A percentile compares a stretch with the other conserved stretches of the same genome.
Evolutionary conservation across 768 basidiomycete genomes (phyloP).

Genomic region (Kwoniella mangroviensis): DNA sequence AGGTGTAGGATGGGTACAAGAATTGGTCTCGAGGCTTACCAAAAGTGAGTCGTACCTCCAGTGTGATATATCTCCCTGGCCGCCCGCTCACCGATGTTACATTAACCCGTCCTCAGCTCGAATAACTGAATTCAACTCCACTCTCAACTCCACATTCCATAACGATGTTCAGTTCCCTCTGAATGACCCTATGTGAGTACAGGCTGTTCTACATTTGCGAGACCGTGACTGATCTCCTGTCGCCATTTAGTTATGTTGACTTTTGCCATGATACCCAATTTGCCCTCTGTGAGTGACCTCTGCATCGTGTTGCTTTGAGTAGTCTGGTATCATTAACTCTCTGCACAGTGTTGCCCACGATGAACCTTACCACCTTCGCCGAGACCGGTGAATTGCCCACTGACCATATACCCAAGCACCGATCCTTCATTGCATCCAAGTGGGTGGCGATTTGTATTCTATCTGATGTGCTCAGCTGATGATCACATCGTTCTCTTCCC

Average conservation of each 20-base stretch:
- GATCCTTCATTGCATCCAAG: conserved; percentile 73
- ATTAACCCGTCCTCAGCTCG: conserved; percentile 35
- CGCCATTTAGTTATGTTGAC: conserved; percentile 58
- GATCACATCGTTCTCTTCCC: neutral
- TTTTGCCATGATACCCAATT: conserved; percentile 58
- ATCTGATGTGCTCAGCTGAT: neutral
- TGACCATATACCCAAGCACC: conserved; percentile 56
- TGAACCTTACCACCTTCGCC: conserved; percentile 58
- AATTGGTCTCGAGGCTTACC: conserved; percentile 54
- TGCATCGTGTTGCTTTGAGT: neutral
- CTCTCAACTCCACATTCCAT: conserved; percentile 81
- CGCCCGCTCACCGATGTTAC: no score
- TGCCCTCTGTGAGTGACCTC: conserved; percentile 30
- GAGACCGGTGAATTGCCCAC: conserved; percentile 51
- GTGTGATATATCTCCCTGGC: no score
- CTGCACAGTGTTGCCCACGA: conserved; percentile 51
- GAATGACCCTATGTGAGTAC: conserved; percentile 47
- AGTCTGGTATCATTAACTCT: neutral
- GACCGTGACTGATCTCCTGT: neutral
- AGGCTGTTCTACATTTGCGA: neutral
- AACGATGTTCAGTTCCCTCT: conserved; percentile 61
- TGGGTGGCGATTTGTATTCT: conserved; percentile 18
- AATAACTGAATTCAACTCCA: conserved; percentile 65
- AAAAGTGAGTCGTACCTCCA: conserved; percentile 32
- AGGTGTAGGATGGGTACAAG: conserved; percentile 57